These are phyloP conservation scores for Bifiguratus adelaidae DNA, from an alignment of 192 early-diverging fungal species.

Conservation along the genomic window DNA sequence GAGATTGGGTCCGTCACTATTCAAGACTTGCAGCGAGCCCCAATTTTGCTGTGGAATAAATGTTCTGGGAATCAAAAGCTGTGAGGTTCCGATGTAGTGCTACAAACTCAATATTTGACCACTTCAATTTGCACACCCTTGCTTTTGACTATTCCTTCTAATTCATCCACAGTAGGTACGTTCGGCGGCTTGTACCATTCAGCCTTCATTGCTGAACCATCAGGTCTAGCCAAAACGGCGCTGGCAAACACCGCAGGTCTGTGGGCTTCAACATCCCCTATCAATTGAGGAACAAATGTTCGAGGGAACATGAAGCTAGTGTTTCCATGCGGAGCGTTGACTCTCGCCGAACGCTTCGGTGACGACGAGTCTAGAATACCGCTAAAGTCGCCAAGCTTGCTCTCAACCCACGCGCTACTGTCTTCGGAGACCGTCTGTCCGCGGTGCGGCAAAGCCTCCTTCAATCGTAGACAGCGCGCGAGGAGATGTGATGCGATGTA, in stretches of 20 bases:
- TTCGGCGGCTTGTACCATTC: background rate
- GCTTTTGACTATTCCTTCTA: constrained; percentile 1
- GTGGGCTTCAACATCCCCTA: background rate
- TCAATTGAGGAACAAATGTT: constrained; percentile 1
- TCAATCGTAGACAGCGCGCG: background rate
- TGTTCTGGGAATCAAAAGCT: too few species aligned
- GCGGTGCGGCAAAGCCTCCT: constrained; percentile 7
- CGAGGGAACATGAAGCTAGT: constrained; percentile 4
- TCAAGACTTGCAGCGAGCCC: too few species aligned
- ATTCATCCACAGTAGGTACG: background rate
- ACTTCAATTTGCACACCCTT: too few species aligned
- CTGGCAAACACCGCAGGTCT: background rate
- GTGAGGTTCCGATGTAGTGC: too few species aligned
- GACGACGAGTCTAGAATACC: constrained; percentile 3
- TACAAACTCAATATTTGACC: too few species aligned
- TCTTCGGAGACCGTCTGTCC: background rate
- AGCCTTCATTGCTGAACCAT: background rate
- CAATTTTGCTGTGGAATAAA: too few species aligned
- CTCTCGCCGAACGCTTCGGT: background rate
- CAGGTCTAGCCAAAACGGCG: background rate
- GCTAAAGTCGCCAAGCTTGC: constrained; percentile 3
- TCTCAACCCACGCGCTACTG: background rate
- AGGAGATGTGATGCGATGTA: background rate
- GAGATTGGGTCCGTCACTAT: too few species aligned
- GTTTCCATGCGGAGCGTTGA: constrained; percentile 1